Percentiles rank a stretch among this genome's conserved stretches.
These are phyloP conservation scores for Tulasnella sp. DNA, from an alignment of 768 basidiomycete species.

Conservation along the genomic window DNA sequence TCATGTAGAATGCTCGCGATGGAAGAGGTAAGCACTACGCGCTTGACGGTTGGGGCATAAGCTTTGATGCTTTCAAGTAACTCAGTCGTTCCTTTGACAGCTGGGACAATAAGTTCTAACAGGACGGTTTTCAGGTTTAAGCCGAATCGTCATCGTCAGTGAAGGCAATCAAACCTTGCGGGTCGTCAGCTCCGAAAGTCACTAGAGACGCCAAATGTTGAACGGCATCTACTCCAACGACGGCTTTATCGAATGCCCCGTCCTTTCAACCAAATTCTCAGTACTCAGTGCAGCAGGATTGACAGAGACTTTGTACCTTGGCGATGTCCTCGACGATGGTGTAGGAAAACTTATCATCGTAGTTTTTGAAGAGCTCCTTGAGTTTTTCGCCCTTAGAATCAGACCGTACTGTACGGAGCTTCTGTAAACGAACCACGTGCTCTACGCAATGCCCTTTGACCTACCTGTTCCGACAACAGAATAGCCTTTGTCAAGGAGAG, in stretches of 20 bases:
- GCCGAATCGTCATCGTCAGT: not conserved
- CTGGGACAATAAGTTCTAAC: slow-evolving; percentile 34
- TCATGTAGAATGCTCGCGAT: slow-evolving; percentile 30
- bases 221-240: slow-evolving; percentile 36
- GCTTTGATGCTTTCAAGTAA: slow-evolving; percentile 31
- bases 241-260: slow-evolving; percentile 37
- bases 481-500: slow-evolving; percentile 20
- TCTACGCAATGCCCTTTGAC: not conserved
- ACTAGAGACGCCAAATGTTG: slow-evolving; percentile 30
- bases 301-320: slow-evolving; percentile 30
- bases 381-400: slow-evolving; percentile 52
- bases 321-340: slow-evolving; percentile 25
- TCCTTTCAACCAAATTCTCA: slow-evolving; percentile 4
- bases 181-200: slow-evolving; percentile 25
- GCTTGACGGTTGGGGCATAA: slow-evolving; percentile 28
- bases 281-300: slow-evolving; percentile 17
- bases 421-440: not conserved
- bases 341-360: slow-evolving; percentile 19
- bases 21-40: slow-evolving; percentile 34
- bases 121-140: not conserved
- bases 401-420: slow-evolving; percentile 46
- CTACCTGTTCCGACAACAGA: slow-evolving; percentile 18
- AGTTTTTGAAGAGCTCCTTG: slow-evolving; percentile 42
- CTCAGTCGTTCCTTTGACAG: slow-evolving; percentile 33
- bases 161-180: slow-evolving; percentile 11